These are phyloP conservation scores for Hemileccinum rubropunctum DNA, from an alignment of 768 basidiomycete species.

Conservation along the genomic window DNA sequence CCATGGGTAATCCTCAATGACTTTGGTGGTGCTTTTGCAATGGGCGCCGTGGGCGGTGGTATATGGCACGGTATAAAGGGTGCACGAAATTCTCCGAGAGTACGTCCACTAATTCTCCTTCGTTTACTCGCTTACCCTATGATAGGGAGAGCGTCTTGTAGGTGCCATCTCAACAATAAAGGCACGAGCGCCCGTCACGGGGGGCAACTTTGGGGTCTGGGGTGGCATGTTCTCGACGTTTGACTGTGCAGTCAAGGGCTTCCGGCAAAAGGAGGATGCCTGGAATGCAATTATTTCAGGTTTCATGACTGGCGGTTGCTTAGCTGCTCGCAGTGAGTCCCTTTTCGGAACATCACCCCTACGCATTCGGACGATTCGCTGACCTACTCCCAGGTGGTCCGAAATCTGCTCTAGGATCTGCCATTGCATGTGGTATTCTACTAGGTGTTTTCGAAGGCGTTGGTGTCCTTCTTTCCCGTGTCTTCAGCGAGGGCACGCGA, in stretches of 20 bases:
- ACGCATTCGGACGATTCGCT: slow-evolving; percentile 1
- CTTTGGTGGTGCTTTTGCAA: slow-evolving; percentile 95
- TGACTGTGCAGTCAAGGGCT: slow-evolving; percentile 97
- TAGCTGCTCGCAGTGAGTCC: slow-evolving; percentile 87
- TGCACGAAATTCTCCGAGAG: slow-evolving; percentile 92
- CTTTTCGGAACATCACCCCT: neutral
- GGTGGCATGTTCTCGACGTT: slow-evolving; percentile 99
- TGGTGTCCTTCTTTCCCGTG: slow-evolving; percentile 86
- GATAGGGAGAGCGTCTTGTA: slow-evolving; percentile 89
- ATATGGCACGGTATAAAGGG: slow-evolving; percentile 99
- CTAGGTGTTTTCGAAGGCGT: slow-evolving; percentile 95
- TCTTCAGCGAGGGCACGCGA: slow-evolving; percentile 80
- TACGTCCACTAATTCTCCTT: slow-evolving; percentile 36
- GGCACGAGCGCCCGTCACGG: slow-evolving; percentile 96
- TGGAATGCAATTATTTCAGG: slow-evolving; percentile 99
- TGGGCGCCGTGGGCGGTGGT: slow-evolving; percentile 97
- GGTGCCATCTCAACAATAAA: slow-evolving; percentile 96
- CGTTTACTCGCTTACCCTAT: neutral
- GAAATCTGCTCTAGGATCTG: slow-evolving; percentile 85
- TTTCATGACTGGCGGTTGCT: slow-evolving; percentile 96
- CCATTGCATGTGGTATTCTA: slow-evolving; percentile 92
- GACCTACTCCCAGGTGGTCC: slow-evolving; percentile 70
- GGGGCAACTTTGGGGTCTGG: slow-evolving; percentile 95
- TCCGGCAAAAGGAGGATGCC: slow-evolving; percentile 95
- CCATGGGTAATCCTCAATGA: slow-evolving; percentile 99